Evolutionary conservation across 345 rosid species (phyloP), one percentile per base, ranked within the genome.

Genomic region (Hibiscus trionum): DNA sequence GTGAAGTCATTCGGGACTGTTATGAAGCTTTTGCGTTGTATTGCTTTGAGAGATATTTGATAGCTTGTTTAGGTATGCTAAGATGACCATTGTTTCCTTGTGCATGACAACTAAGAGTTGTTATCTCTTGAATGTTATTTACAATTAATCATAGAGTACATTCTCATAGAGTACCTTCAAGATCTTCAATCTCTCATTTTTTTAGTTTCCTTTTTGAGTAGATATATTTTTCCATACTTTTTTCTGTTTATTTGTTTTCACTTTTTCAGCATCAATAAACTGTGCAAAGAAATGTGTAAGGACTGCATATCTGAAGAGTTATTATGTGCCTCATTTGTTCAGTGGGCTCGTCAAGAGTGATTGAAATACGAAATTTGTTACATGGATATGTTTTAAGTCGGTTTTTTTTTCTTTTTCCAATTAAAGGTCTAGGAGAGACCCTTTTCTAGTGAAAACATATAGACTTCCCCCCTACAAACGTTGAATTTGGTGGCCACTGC

Each of bases 1-100:
- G 89, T 19, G 98, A 95, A 85, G 91, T 85, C 72, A 81, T 95
- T 74, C 96, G 98, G 69, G 99, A 95, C 81, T 95, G 99, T 84
- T 95, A 95, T 75, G 99, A 95, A 85, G 99, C 99, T 76, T 92
- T 95, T 84, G 99, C 99, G 4, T 82, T 95, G 80, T 95, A 95
- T 79, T 92, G 98, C 86, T 95, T 95, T 59, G 99, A 95, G 87
- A 87, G 99, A 90, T 95, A 95, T 80, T 77, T 95, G 83, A 95
- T 95, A 70, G 99, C 98, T 55, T 95, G 99, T 84, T 79, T 95
- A 84, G 99, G 99, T 95, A 91, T 73, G 79, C 44, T 24, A 47
- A 27, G 65, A 47, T 73, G 33, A 61, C 59, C 63, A 5, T 21
- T 21, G n/a, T 71, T 42, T 33, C 49, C 4, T 59, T 72, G 47